phyloP scores from a whole-genome alignment of 2,329 filamentous ascomycete species.

The Pyrenophora tritici-repentis region DNA sequence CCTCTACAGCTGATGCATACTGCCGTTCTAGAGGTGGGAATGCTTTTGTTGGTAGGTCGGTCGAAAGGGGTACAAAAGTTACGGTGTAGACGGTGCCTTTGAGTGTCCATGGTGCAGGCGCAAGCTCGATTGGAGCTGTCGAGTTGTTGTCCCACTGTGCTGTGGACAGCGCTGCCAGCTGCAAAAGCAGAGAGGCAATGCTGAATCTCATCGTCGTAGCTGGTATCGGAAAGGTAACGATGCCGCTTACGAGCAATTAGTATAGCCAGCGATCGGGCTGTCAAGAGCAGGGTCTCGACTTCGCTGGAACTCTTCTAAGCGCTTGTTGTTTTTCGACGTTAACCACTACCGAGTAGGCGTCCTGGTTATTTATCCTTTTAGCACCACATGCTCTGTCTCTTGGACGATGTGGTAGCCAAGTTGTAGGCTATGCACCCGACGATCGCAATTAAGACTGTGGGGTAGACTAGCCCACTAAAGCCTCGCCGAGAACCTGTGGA shows the following conservation, averaged over 20 bases:
- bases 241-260: not conserved
- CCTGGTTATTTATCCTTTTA: too few relatives aligned
- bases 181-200: not conserved
- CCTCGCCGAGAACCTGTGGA: not conserved
- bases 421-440: not conserved
- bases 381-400: too few relatives aligned
- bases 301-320: not conserved
- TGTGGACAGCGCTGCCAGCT: not conserved
- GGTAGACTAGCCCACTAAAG: not conserved
- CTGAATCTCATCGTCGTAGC: not conserved
- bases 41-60: not conserved
- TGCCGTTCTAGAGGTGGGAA: not conserved
- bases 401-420: too few relatives aligned
- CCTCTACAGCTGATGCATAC: not conserved
- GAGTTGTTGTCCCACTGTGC: not conserved
- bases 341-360: too few relatives aligned
- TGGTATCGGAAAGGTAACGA: not conserved
- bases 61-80: not conserved
- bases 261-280: not conserved
- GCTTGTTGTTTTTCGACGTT: not conserved
- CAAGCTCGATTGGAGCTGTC: not conserved
- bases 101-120: not conserved
- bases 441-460: not conserved
- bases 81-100: not conserved
- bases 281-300: not conserved